phyloP scores from a whole-genome alignment of 768 basidiomycete genomes.

The Artomyces pyxidatus region DNA sequence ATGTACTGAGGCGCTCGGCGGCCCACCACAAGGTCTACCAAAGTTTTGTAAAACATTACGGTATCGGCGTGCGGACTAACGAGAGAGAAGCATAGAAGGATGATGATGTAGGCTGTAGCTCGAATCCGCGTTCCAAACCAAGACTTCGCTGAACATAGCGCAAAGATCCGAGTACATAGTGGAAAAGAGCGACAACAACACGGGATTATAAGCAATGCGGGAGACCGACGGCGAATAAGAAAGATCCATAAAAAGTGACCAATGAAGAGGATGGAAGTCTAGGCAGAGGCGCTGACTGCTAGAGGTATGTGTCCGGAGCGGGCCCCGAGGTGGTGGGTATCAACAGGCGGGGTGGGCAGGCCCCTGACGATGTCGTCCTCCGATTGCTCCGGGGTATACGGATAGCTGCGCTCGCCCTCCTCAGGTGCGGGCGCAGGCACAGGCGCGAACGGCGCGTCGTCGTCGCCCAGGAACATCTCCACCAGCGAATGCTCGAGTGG shows the following conservation, averaged over 20 bases:
- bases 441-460: background rate
- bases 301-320: background rate
- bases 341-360: background rate
- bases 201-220: too few species aligned
- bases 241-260: too few species aligned
- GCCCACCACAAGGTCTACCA: too few species aligned
- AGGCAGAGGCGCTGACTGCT: background rate
- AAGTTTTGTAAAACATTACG: too few species aligned
- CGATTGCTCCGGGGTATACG: background rate
- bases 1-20: too few species aligned
- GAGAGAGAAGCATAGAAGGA: too few species aligned
- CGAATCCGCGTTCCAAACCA: too few species aligned
- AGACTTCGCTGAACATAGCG: too few species aligned
- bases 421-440: background rate
- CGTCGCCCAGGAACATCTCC: conserved; percentile 1
- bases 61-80: too few species aligned
- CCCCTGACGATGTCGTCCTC: background rate
- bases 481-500: conserved; percentile 1
- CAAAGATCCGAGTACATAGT: too few species aligned
- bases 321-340: background rate
- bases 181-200: too few species aligned
- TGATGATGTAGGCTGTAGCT: too few species aligned
- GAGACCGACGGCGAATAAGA: background rate
- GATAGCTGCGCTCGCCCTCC: background rate
- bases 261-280: background rate